Base-by-base conservation (phyloP, 176 grass and related monocot species). In the Thinopyrum elongatum region DNA sequence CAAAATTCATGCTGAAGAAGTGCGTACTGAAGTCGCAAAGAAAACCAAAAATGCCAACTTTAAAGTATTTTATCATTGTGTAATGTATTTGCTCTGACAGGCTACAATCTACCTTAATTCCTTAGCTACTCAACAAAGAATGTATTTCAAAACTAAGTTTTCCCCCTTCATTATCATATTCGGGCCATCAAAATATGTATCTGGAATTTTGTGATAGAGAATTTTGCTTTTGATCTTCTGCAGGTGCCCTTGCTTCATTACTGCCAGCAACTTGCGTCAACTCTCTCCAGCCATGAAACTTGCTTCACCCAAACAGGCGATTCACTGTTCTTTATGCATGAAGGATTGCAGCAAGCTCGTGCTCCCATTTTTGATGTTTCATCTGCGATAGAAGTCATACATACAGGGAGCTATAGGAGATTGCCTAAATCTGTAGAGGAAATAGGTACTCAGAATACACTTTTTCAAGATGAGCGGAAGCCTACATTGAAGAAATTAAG, bases 261-360 rank as follows among this genome's bases (percentile, higher is more conserved):
- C 39, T 98, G 93, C 86, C 89, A 93, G 83, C 95, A 98, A 90
- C 91, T 98, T 75, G 86, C 95, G 6, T 87, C 95, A 74, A 98
- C 93, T 14, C 90, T 95, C 65, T 98, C 91, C 22, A 95, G 84
- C 85, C 95, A 98, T 87, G 95, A 94, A 58, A 92, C 78, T 33
- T 94, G 95, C 80, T 98, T 98, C 86, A 98, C 88, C 46, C 95
- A 98, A 92, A 98, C 95, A 57, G 95, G 93, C 19, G 95, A 98
- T 72, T 98, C 93, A 9, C 63, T 98, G 73, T 98, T 98, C 70
- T 95, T 88, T 84, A 90, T 95, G 91, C 91, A 98, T 55, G 95
- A 98, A 53, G 89, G 83, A 21, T 79, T 98, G 88, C 95, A 98
- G 81, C 93, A 98, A 84, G 95, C 93, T 31, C 91, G 93, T 87